Conservation (phyloP, 129 eudicot species). For the sunflower (Helianthus annuus) region DNA sequence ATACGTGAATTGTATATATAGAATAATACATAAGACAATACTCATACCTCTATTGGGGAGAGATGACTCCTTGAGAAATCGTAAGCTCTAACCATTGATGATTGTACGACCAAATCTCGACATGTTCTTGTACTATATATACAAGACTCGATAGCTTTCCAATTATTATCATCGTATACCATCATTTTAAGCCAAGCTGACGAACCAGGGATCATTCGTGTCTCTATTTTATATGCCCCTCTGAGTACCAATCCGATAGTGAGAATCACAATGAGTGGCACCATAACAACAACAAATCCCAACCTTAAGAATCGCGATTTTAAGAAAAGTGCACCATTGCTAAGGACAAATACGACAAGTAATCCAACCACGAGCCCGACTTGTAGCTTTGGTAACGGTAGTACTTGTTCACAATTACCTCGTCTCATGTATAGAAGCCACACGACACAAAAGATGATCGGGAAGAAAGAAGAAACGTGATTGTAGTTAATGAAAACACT, state of each 20-base stretch:
- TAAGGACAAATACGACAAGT: slow-evolving; percentile 33
- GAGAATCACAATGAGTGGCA: slow-evolving; percentile 41
- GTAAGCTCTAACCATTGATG: slow-evolving; percentile 18
- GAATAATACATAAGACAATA: too few species aligned
- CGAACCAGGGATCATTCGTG: slow-evolving; percentile 41
- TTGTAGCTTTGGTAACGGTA: slow-evolving; percentile 35
- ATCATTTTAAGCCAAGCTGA: slow-evolving; percentile 36
- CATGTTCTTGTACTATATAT: slow-evolving; percentile 47
- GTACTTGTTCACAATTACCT: slow-evolving; percentile 41
- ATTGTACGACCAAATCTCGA: slow-evolving; percentile 34
- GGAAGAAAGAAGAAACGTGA: slow-evolving; percentile 49
- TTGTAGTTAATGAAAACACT: slow-evolving; percentile 25
- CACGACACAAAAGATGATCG: slow-evolving; percentile 40
- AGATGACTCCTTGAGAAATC: slow-evolving; percentile 32
- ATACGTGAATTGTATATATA: too few species aligned
- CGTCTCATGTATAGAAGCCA: slow-evolving; percentile 42
- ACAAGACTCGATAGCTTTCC: slow-evolving; percentile 47
- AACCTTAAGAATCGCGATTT: slow-evolving; percentile 34
- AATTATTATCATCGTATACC: slow-evolving; percentile 30
- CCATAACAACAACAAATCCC: slow-evolving; percentile 33
- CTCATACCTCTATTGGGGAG: slow-evolving; percentile 45
- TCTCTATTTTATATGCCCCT: slow-evolving; percentile 41
- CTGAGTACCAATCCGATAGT: slow-evolving; percentile 41
- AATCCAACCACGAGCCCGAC: slow-evolving; percentile 40
- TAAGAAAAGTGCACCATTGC: slow-evolving; percentile 38